Percentiles rank a stretch among this genome's conserved stretches.
Evolutionary conservation across 768 basidiomycete genomes (phyloP).

Genomic region (Tylopilus vinaceipallidus): DNA sequence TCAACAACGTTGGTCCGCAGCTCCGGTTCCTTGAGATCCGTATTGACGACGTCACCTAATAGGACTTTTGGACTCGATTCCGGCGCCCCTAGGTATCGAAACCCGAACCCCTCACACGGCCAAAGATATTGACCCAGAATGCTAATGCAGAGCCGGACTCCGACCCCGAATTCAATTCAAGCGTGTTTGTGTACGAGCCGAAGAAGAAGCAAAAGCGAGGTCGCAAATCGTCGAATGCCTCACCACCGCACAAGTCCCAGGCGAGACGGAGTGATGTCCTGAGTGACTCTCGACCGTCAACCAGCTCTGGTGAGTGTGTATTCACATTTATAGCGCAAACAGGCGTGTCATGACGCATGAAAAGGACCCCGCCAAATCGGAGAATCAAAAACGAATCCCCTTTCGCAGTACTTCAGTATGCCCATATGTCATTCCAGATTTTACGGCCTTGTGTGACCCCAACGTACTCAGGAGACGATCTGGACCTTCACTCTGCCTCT

Average conservation of each 20-base stretch:
- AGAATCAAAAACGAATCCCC: constrained; percentile 36
- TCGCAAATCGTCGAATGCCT: constrained; percentile 14
- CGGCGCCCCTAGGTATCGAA: constrained; percentile 35
- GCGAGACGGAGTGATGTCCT: constrained; percentile 12
- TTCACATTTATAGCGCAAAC: not conserved
- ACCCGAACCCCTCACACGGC: no score
- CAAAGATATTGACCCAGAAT: no score
- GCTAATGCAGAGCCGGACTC: constrained; percentile 31
- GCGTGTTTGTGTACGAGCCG: constrained; percentile 29
- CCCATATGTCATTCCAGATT: not conserved
- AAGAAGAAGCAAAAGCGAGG: constrained; percentile 22
- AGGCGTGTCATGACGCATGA: not conserved
- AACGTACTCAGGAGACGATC: constrained; percentile 33
- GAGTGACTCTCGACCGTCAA: constrained; percentile 3
- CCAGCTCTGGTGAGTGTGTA: constrained; percentile 10
- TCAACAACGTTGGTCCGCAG: constrained; percentile 17
- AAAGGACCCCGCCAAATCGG: not conserved
- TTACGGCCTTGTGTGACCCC: not conserved
- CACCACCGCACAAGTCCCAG: constrained; percentile 16
- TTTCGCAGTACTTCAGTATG: constrained; percentile 51
- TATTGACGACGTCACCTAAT: not conserved
- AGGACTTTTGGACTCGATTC: constrained; percentile 30
- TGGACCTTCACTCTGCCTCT: constrained; percentile 53
- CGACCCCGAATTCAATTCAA: constrained; percentile 34
- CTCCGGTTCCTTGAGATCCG: not conserved